phyloP scores from a whole-genome alignment of 225 moss, liverwort and hornwort species.

The Anthoceros angustus region DNA sequence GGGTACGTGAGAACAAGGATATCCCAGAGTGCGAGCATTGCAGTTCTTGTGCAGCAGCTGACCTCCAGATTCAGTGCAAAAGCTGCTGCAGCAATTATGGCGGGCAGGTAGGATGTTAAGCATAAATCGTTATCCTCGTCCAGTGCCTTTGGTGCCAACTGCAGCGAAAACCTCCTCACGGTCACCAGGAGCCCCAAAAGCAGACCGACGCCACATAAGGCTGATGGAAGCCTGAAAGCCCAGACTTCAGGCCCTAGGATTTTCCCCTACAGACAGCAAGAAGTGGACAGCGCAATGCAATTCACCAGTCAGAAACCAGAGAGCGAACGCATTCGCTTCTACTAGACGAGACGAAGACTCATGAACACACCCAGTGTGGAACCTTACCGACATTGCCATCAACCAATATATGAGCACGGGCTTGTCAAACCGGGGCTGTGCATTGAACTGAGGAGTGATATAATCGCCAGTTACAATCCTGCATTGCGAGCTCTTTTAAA shows the following conservation, averaged over 20 bases:
- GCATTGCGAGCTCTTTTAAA: conserved; percentile 3
- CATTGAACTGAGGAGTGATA: conserved; percentile 51
- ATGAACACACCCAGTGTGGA: not conserved
- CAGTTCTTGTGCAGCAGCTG: conserved; percentile 4
- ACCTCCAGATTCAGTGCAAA: conserved; percentile 58
- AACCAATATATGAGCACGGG: conserved; percentile 49
- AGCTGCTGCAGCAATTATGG: conserved; percentile 35
- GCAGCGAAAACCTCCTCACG: conserved; percentile 34
- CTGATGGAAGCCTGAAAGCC: conserved; percentile 52
- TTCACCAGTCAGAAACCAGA: not conserved
- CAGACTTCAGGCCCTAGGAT: conserved; percentile 33
- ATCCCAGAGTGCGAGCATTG: not conserved
- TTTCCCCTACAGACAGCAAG: conserved; percentile 20
- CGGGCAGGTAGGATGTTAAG: conserved; percentile 21
- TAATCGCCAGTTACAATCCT: conserved; percentile 50
- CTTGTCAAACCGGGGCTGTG: conserved; percentile 43
- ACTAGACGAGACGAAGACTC: not conserved
- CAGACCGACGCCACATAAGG: conserved; percentile 35
- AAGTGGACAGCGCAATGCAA: not conserved
- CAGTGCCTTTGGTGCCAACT: conserved; percentile 11
- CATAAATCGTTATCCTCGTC: conserved; percentile 9
- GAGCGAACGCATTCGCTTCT: not conserved
- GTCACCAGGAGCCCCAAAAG: conserved; percentile 41
- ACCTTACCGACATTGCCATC: conserved; percentile 44
- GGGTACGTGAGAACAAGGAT: conserved; percentile 4